Base-by-base conservation (phyloP, 2,329 filamentous ascomycete genomes). In the Plectosphaerella cucumerina region DNA sequence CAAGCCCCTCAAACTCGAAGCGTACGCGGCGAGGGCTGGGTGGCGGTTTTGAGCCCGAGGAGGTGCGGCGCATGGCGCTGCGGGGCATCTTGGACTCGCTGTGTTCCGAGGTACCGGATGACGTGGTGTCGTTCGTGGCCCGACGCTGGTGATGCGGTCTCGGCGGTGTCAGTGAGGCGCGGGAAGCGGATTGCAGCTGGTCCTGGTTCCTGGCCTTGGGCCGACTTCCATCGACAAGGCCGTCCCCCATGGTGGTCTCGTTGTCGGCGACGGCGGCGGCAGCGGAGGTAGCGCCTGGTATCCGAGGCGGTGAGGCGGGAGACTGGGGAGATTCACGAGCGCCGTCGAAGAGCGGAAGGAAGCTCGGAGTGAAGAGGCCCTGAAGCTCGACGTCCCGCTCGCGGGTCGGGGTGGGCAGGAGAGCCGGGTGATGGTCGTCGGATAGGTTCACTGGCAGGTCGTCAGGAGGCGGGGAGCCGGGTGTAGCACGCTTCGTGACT, bases 351-450 rank as follows among this genome's bases (percentile, higher is more conserved):
- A 86, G 70, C 43, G 82, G 82, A 50, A 87, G 73, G 60, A 80
- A 86, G 54, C 70, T 77, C 23, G 82, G 83, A 34, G 78, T 85
- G 61, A 86, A 86, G 53, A 86, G 67, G 54, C 82, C 82, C 56
- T 77, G 76, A 56, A 86, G 78, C 58, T 85, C 81, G 60, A 70
- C 69, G 57, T 85, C 81, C 53, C 79, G 76, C 52, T 79, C 77
- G 66, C 77, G 77, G 47, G 74, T 31, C 17, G 44, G 44, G 73
- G 59, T 71, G 74, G 57, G 69, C 61, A 47, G 69, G 68, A 56
- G 62, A 53, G 17, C n/a, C 22, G 43, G n/a, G 18, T 23, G 43
- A 4, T 33, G n/a, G 47, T 55, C 54, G 54, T 58, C 49, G 48
- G 26, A 4, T 11, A 31, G 26, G 26, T 31, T 31, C 8, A 31